Base-by-base conservation (phyloP, 176 grass and related monocot genomes). In the Canna indica region DNA sequence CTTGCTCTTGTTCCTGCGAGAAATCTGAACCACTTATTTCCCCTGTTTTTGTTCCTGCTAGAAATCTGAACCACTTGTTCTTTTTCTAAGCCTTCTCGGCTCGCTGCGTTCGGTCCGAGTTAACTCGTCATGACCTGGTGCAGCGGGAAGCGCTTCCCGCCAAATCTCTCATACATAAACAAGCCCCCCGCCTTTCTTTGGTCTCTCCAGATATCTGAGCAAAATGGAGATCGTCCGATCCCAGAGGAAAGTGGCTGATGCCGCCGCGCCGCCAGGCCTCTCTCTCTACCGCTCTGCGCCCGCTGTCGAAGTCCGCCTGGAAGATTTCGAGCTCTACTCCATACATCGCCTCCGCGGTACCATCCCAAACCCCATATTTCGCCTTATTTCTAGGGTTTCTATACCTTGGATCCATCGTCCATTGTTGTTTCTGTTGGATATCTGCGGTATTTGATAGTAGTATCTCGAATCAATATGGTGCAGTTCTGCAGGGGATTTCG, bases 261-360 rank as follows among this genome's bases (percentile, higher is more conserved):
- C 62, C 12, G 42, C 65, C 18, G 33, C 69, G 1, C 7, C 46
- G 10, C 38, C 81, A 16, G 76, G 12, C 42, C 84, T 99, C 52
- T 84, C 94, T 14, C 77, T 86, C 48, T 99, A 99, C 77, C 85
- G 85, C 22, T 75, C 71, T 38, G 86, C 89, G 54, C 94, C 94
- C 16, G 75, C 81, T 47, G 77, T 99, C 44, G 89, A 97, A 75
- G 89, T 97, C 35, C 84, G 94, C 28, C 64, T 93, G 44, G 89
- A 97, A 69, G 94, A 97, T 80, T 97, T 97, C 63, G 94, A 93
- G 77, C 86, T 82, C 58, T 99, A 81, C 75, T 86, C 94, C 47
- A 90, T 99, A 77, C 86, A 93, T 73, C 89, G 94, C 80, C 94
- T 93, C 74, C 81, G 86, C 56, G 94, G 94, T 99, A 47, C 34